Evolutionary conservation across 345 rosid genomes (phyloP).

Genomic region (Eucalyptus fibrosa): DNA sequence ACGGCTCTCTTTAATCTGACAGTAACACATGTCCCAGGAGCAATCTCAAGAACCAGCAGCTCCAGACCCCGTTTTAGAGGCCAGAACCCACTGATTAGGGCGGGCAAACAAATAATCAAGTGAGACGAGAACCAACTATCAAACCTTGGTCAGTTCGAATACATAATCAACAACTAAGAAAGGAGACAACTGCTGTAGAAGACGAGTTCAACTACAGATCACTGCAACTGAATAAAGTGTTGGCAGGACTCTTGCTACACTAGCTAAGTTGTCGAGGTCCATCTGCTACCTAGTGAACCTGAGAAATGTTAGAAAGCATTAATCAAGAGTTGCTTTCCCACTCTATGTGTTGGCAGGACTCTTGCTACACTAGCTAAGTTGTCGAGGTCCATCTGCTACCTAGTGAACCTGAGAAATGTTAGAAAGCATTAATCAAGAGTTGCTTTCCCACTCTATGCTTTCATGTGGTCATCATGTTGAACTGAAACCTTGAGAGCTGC

Average conservation of each 20-base stretch:
- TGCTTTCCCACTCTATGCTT: neutral
- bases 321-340: neutral
- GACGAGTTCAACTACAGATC: neutral
- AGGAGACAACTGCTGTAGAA: neutral
- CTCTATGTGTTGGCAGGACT: neutral
- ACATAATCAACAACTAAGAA: neutral
- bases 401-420: neutral
- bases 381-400: neutral
- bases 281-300: neutral
- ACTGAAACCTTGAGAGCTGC: slow-evolving; percentile 3
- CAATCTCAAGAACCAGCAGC: neutral
- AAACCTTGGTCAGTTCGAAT: neutral
- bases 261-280: neutral
- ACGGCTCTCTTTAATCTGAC: neutral
- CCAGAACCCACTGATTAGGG: neutral
- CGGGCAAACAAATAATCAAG: neutral
- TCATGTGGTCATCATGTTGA: slow-evolving; percentile 1
- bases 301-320: neutral
- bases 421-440: neutral
- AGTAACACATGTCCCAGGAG: neutral
- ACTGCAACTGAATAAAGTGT: neutral
- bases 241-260: neutral
- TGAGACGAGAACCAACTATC: neutral
- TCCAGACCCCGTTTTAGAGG: neutral
- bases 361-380: neutral